Evolutionary conservation across 2,329 filamentous ascomycete species (phyloP).

Genomic region (Fusarium pseudograminearum): DNA sequence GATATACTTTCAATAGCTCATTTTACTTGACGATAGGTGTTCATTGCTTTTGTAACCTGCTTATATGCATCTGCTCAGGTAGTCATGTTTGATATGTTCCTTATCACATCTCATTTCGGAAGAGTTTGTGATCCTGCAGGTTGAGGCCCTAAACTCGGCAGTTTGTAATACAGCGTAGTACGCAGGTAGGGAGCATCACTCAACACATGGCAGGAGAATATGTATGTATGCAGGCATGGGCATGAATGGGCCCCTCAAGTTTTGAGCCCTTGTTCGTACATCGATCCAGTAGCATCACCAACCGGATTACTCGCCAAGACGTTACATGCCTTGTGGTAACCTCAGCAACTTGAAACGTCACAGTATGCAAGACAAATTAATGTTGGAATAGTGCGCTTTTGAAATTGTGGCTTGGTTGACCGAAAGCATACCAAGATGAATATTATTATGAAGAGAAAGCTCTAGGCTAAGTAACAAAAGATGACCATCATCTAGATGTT

Average conservation of each 20-base stretch:
- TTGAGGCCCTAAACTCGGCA: background rate
- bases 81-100: constrained; percentile 6
- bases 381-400: background rate
- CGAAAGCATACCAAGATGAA: constrained; percentile 8
- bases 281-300: constrained; percentile 13
- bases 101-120: constrained; percentile 17
- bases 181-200: background rate
- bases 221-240: constrained; percentile 6
- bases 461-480: constrained; percentile 20
- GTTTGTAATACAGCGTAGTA: background rate
- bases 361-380: background rate
- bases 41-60: constrained; percentile 8
- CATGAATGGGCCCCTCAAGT: background rate
- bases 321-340: constrained; percentile 16
- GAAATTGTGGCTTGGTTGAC: background rate
- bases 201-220: constrained; percentile 2
- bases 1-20: too few relatives aligned
- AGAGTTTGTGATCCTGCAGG: constrained; percentile 24
- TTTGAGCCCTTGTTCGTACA: constrained; percentile 18
- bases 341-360: constrained; percentile 1
- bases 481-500: constrained; percentile 16
- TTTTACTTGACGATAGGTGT: background rate
- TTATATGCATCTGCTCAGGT: background rate
- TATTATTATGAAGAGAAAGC: constrained; percentile 18
- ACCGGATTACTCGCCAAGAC: constrained; percentile 9